Percentiles rank a stretch among this genome's conserved stretches.
phyloP scores from a whole-genome alignment of 495 filamentous ascomycete species.

The Penicillium samsonianum region DNA sequence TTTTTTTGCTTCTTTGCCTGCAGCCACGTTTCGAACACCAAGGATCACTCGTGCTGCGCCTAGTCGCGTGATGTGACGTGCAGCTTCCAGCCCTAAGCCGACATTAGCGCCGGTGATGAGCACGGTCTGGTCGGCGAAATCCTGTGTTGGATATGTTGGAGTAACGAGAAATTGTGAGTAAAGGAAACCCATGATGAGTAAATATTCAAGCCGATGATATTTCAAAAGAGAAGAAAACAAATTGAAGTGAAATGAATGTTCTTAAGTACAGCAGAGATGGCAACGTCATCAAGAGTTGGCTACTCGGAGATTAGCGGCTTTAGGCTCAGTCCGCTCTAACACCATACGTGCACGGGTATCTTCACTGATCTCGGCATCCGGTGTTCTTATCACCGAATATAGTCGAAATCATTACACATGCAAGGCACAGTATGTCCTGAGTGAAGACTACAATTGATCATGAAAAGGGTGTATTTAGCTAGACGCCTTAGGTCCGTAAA shows the following conservation, averaged over 20 bases:
- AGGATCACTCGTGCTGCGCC: constrained; percentile 53
- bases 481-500: too few relatives aligned
- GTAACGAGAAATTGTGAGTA: constrained; percentile 49
- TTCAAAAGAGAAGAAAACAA: too few relatives aligned
- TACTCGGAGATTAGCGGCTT: not conserved
- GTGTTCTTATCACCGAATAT: too few relatives aligned
- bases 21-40: constrained; percentile 50
- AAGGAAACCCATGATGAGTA: constrained; percentile 33
- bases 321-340: not conserved
- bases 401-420: too few relatives aligned
- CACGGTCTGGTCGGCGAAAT: constrained; percentile 44
- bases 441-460: too few relatives aligned
- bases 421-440: too few relatives aligned
- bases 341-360: too few relatives aligned
- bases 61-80: constrained; percentile 48
- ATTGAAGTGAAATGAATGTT: too few relatives aligned
- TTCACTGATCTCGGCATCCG: too few relatives aligned
- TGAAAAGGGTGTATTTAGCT: too few relatives aligned
- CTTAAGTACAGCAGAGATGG: too few relatives aligned
- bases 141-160: constrained; percentile 33
- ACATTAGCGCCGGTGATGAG: constrained; percentile 57
- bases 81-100: constrained; percentile 55
- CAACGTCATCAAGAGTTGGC: too few relatives aligned
- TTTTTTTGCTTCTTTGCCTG: constrained; percentile 45
- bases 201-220: not conserved